phyloP scores from a whole-genome alignment of 495 filamentous ascomycete genomes.

The Ramalina intermedia region DNA sequence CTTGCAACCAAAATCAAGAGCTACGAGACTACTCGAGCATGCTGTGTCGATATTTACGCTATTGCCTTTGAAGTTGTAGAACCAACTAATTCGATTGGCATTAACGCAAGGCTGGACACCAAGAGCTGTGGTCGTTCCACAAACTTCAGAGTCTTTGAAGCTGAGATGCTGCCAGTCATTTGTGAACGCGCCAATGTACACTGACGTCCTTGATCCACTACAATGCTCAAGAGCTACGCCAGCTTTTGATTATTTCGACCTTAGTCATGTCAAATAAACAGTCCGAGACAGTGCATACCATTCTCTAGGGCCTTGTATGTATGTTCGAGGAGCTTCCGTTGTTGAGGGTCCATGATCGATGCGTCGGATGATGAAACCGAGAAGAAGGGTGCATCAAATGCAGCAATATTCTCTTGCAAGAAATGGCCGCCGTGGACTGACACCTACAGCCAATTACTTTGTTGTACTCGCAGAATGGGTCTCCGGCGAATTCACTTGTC shows the following conservation, averaged over 20 bases:
- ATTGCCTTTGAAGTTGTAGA: slow-evolving; percentile 53
- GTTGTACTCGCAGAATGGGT: too few relatives aligned
- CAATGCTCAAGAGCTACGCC: slow-evolving; percentile 24
- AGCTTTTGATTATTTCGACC: slow-evolving; percentile 34
- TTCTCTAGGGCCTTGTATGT: slow-evolving; percentile 45
- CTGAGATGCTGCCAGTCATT: background rate
- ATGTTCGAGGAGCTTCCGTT: slow-evolving; percentile 40
- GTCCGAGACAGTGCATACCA: slow-evolving; percentile 5
- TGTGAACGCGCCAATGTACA: slow-evolving; percentile 14
- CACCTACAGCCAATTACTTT: too few relatives aligned
- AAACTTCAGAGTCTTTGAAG: background rate
- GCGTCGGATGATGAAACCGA: slow-evolving; percentile 41
- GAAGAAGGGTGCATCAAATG: slow-evolving; percentile 47
- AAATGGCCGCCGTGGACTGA: slow-evolving; percentile 24
- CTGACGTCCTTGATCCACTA: slow-evolving; percentile 14
- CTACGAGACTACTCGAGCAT: slow-evolving; percentile 24
- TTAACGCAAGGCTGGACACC: background rate
- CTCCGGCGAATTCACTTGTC: too few relatives aligned
- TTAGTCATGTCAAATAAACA: too few relatives aligned
- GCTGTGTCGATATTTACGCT: slow-evolving; percentile 24
- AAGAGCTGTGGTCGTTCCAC: slow-evolving; percentile 31
- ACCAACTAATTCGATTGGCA: slow-evolving; percentile 39
- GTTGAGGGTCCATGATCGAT: slow-evolving; percentile 44
- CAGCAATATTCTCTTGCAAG: slow-evolving; percentile 35
- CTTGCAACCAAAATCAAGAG: slow-evolving; percentile 22